Base-by-base conservation (phyloP, 495 filamentous ascomycete species). In the Aspergillus nanangensis region DNA sequence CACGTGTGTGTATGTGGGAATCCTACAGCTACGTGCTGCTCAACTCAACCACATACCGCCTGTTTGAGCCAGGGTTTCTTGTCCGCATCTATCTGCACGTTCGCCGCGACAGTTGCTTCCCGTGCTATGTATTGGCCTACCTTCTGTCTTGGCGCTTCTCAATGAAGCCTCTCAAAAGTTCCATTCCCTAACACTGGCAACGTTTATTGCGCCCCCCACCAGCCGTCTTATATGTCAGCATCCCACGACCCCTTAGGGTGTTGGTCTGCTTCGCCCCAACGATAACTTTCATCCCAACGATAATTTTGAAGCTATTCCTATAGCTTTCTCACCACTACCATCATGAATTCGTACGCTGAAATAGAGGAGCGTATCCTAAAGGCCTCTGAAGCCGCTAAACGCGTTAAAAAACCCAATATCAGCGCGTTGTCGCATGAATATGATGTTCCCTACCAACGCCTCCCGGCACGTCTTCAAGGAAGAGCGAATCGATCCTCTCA, bases 341-440 rank as follows among this genome's bases (percentile, higher is more conserved):
- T 38, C n/a, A 20, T 10, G 8, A 20, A 38, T 17, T 38, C 36
- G 4, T 38, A 38, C 20, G 15, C 36, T 38, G 36, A 38, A 18
- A 21, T 18, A 4, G 36, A 38, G 36, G 20, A 5, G 5, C 14
- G 36, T 21, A 38, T 38, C 11, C 20, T 38, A 5, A 21, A 38
- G 18, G 36, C 17, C 15, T 38, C n/a, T 21, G 4, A 38, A 38
- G 19, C 19, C 3, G 36, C 36, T 20, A 4, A 38, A 18, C 7
- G 17, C 9, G 4, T 18, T 11, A 21, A 38, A 38, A 38, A 38
- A 5, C 18, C 18, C 5, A 38, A 38, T 38, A 38, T 21, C 36
- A 18, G 14, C 18, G 36, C 18, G 36, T 38, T 38, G 36, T 38
- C 36, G 17, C 36, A 18, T 38, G 36, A 38, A 38, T 38, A 18